phyloP scores from a whole-genome alignment of 352 stramenopile species.

The Pythium sp. region DNA sequence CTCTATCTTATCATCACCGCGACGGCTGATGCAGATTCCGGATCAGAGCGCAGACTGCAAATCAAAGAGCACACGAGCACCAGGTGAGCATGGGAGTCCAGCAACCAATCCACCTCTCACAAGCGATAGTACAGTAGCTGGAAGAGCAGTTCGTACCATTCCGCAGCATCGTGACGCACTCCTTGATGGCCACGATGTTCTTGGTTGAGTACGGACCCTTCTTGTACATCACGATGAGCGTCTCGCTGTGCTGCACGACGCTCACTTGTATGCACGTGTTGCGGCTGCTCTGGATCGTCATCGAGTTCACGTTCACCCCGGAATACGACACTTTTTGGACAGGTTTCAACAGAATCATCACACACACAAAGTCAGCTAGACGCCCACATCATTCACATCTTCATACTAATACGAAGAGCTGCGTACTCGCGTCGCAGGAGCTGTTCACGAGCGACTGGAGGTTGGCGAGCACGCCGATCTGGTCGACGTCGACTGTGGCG shows the following conservation, averaged over 20 bases:
- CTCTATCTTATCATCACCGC: slow-evolving; percentile 27
- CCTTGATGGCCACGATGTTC: slow-evolving; percentile 77
- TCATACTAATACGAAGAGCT: not conserved
- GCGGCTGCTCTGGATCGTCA: slow-evolving; percentile 85
- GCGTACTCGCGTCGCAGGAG: slow-evolving; percentile 84
- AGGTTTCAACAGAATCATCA: not conserved
- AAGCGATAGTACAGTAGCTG: not conserved
- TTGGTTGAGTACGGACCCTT: slow-evolving; percentile 62
- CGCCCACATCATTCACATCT: not conserved
- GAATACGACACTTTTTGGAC: slow-evolving; percentile 73
- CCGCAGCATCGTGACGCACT: slow-evolving; percentile 74
- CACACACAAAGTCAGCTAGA: not conserved
- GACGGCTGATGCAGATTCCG: slow-evolving; percentile 65
- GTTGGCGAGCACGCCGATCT: slow-evolving; percentile 90
- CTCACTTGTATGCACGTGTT: slow-evolving; percentile 88
- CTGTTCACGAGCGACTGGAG: slow-evolving; percentile 85
- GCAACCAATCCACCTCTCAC: not conserved
- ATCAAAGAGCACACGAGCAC: not conserved
- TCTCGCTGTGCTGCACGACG: slow-evolving; percentile 72
- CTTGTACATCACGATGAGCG: slow-evolving; percentile 87
- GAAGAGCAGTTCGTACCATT: slow-evolving; percentile 37
- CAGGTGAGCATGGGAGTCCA: not conserved
- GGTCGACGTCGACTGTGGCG: slow-evolving; percentile 85
- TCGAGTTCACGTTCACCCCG: slow-evolving; percentile 71
- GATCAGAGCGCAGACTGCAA: slow-evolving; percentile 60